Base-by-base conservation (phyloP, 768 basidiomycete species). In the Pleurotus citrinopileatus region DNA sequence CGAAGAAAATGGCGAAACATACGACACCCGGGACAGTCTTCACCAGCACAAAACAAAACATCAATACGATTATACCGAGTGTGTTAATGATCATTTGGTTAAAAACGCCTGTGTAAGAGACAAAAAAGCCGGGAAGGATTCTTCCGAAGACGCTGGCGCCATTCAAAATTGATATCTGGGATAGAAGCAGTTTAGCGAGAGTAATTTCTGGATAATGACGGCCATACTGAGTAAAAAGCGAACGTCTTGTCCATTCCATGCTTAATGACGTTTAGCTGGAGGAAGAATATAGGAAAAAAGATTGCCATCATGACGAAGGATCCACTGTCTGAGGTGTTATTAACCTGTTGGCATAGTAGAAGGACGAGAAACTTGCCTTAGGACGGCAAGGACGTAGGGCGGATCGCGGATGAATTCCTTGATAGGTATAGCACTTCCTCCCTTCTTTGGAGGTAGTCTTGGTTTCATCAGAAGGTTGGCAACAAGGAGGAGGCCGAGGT, bases 111-210 rank as follows among this genome's bases (percentile, higher is more conserved):
- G 75, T 43, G 23, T 55, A 58, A 2, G 68, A 65, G n/a, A 72
- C 74, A 26, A 81, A 60, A 22, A 76, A 63, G 17, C 73, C 73
- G 0, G 80, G 73, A 9, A 82, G 57, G 2, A 77, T 60, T 29
- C 84, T 76, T 4, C 85, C 86, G 36, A 79, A 65, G 17, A 80
- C 63, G 46, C 73, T 74, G 15, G 75, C 71, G 2, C 72, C 82
- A 53, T 84, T 86, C 10, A 84, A 59, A 27, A 86, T 73, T 0
- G 81, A 70, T 15, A 84, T 55, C 77, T 83, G 42, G 10, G 50
- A 43, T 2, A 34, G 13, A 27, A 27, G 3, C 38, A 15, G 25
- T 15, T n/a, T n/a, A n/a, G n/a, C n/a, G 15, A 25, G 42, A 44
- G 32, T 25, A 47, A 36, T 27, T 25, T 2, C 25, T 23, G 17